These are phyloP conservation scores for Penicillium cosmopolitanum DNA, from an alignment of 495 filamentous ascomycete species.

Conservation along the genomic window DNA sequence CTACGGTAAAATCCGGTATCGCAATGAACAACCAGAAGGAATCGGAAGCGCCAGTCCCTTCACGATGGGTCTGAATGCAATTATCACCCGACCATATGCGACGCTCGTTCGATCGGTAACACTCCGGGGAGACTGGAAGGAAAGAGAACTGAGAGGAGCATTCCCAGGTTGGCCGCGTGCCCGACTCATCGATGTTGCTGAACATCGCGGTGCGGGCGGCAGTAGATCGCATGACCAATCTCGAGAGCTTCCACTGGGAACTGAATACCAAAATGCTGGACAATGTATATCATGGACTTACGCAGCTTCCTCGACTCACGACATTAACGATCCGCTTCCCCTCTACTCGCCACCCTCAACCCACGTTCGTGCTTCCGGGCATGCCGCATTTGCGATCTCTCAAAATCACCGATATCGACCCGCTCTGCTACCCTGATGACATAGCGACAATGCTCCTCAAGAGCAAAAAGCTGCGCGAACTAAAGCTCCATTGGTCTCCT, in stretches of 20 bases:
- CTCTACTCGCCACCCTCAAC: constrained; percentile 58
- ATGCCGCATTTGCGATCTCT: constrained; percentile 58
- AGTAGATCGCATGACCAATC: constrained; percentile 59
- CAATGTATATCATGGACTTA: constrained; percentile 59
- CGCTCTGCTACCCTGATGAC: constrained; percentile 67
- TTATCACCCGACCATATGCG: constrained; percentile 59
- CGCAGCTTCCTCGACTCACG: constrained; percentile 51
- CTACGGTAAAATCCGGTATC: constrained; percentile 63
- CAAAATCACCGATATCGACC: constrained; percentile 62
- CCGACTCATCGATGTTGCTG: constrained; percentile 67
- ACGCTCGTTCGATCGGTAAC: constrained; percentile 55
- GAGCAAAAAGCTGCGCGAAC: constrained; percentile 55
- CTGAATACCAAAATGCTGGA: constrained; percentile 66
- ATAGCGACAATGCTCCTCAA: constrained; percentile 58
- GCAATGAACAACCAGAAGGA: constrained; percentile 60
- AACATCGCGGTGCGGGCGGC: constrained; percentile 62
- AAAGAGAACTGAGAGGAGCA: constrained; percentile 60
- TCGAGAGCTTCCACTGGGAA: constrained; percentile 65
- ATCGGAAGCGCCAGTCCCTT: constrained; percentile 65
- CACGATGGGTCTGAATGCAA: constrained; percentile 62
- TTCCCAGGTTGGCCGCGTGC: constrained; percentile 58
- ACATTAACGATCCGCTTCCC: constrained; percentile 60
- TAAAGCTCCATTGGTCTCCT: constrained; percentile 63
- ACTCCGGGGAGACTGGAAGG: constrained; percentile 61
- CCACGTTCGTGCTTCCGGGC: constrained; percentile 59